phyloP scores from a whole-genome alignment of 805 yeast genomes.

The Schizosaccharomyces pombe region DNA sequence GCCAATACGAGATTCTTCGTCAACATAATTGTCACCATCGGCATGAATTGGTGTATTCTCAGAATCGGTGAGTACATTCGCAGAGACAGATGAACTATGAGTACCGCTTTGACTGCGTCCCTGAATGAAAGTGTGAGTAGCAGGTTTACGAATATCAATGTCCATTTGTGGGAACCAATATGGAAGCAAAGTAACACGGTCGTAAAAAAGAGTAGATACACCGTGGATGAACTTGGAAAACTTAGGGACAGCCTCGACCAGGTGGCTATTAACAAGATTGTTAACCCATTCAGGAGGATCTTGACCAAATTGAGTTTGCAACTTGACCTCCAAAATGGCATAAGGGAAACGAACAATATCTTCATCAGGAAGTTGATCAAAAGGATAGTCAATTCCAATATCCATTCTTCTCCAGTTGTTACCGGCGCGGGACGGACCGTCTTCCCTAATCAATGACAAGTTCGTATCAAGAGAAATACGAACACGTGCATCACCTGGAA shows the following conservation, averaged over 20 bases:
- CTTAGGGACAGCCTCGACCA: slow-evolving; percentile 95
- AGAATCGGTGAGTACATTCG: slow-evolving; percentile 2
- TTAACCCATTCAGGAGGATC: slow-evolving; percentile 97
- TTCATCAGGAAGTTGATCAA: slow-evolving; percentile 54
- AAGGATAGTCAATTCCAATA: slow-evolving; percentile 94
- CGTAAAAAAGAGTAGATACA: slow-evolving; percentile 73
- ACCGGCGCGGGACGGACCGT: slow-evolving; percentile 70
- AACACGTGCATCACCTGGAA: slow-evolving; percentile 97
- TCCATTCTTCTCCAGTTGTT: slow-evolving; percentile 97
- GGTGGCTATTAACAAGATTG: slow-evolving; percentile 70
- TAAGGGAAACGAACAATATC: slow-evolving; percentile 90
- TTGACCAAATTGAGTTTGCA: slow-evolving; percentile 94
- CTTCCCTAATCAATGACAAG: slow-evolving; percentile 92
- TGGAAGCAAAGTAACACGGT: slow-evolving; percentile 62
- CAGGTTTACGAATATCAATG: slow-evolving; percentile 80
- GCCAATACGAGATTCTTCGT: slow-evolving; percentile 18
- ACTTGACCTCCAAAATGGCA: slow-evolving; percentile 89
- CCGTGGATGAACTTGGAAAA: slow-evolving; percentile 96
- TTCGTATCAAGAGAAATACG: slow-evolving; percentile 95
- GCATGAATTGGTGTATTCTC: not conserved
- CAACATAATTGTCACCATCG: not conserved
- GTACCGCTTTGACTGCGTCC: slow-evolving; percentile 11
- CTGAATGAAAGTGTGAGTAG: slow-evolving; percentile 30
- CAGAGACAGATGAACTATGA: slow-evolving; percentile 15
- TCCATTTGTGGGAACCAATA: slow-evolving; percentile 97